Conservation (phyloP, 2,329 filamentous ascomycete species). For the Nectriaceae sp. region DNA sequence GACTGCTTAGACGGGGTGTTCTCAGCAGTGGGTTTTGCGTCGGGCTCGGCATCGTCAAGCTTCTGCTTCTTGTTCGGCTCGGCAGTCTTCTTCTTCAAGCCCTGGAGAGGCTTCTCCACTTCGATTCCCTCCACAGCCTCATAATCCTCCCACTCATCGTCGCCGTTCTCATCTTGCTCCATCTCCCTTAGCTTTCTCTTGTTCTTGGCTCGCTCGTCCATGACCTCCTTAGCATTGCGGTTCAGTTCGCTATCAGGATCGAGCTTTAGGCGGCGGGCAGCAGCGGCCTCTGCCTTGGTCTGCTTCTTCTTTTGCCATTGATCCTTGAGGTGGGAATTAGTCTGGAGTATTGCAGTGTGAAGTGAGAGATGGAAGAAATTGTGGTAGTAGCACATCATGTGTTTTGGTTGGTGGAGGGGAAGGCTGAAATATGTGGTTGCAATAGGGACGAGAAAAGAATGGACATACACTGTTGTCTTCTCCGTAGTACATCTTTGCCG, state of each 20-base stretch:
- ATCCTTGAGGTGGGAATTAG: conserved; percentile 56
- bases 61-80: conserved; percentile 60
- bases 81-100: conserved; percentile 52
- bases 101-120: conserved; percentile 64
- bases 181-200: conserved; percentile 78
- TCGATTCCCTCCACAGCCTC: conserved; percentile 56
- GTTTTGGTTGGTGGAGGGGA: conserved; percentile 7
- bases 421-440: conserved; percentile 2
- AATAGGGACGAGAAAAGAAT: conserved; percentile 9
- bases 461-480: conserved; percentile 78
- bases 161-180: conserved; percentile 43
- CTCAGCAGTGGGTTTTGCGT: conserved; percentile 42
- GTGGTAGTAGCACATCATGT: conserved; percentile 2
- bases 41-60: conserved; percentile 27
- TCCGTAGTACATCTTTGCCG: conserved; percentile 87
- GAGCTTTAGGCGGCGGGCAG: conserved; percentile 84
- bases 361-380: background rate
- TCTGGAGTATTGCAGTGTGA: background rate
- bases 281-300: conserved; percentile 82
- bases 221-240: conserved; percentile 83
- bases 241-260: conserved; percentile 84
- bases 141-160: conserved; percentile 46
- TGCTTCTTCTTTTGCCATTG: conserved; percentile 96
- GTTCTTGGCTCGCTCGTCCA: conserved; percentile 76
- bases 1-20: conserved; percentile 49